Evolutionary conservation across 2,329 filamentous ascomycete species (phyloP).

Genomic region (Claviceps sp.): DNA sequence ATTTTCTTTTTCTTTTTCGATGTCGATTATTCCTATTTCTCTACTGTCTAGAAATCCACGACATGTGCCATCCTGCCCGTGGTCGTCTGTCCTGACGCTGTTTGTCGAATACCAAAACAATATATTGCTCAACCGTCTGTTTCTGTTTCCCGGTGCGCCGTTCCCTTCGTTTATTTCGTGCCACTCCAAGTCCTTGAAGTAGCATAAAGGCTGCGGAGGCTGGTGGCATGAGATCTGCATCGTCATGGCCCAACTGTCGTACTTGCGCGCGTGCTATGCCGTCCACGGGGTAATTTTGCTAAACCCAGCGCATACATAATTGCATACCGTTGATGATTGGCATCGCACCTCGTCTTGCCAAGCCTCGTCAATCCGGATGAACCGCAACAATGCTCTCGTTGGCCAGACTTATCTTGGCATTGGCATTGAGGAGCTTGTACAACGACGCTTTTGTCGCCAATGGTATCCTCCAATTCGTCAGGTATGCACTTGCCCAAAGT

Average conservation of each 20-base stretch:
- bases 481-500: neutral
- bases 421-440: neutral
- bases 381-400: neutral
- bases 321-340: neutral
- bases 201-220: neutral
- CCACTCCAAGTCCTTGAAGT: neutral
- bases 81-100: neutral
- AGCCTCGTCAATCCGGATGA: neutral
- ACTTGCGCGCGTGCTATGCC: neutral
- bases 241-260: neutral
- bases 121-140: neutral
- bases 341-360: neutral
- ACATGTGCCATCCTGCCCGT: neutral
- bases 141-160: neutral
- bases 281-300: neutral
- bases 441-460: neutral
- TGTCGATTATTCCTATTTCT: neutral
- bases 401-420: neutral
- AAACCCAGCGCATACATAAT: neutral
- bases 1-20: neutral
- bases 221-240: slow-evolving; percentile 1
- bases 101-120: slow-evolving; percentile 1
- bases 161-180: neutral
- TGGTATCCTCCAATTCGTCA: neutral
- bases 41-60: slow-evolving; percentile 1